Evolutionary conservation across 805 yeast genomes (phyloP).

Genomic region (Suhomyces sp.): DNA sequence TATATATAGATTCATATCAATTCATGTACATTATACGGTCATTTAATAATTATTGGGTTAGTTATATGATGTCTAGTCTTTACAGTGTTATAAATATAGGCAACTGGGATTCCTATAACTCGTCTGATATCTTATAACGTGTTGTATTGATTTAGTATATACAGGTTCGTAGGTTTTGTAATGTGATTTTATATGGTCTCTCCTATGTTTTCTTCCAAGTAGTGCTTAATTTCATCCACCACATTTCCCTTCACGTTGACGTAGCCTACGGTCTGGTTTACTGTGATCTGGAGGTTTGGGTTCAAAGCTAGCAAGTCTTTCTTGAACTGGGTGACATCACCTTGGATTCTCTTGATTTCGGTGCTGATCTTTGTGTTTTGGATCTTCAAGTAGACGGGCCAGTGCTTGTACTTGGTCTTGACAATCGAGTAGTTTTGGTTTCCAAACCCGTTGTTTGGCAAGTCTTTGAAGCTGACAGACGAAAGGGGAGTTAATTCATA

Average conservation of each 20-base stretch:
- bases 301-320: conserved; percentile 57
- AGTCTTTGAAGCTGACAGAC: conserved; percentile 19
- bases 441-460: conserved; percentile 36
- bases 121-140: background rate
- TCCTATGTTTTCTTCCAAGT: conserved; percentile 19
- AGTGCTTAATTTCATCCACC: conserved; percentile 26
- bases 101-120: too few relatives aligned
- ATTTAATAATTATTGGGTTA: too few relatives aligned
- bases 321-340: conserved; percentile 64
- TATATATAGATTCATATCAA: too few relatives aligned
- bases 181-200: background rate
- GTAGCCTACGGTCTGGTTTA: conserved; percentile 33
- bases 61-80: too few relatives aligned
- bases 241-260: conserved; percentile 42
- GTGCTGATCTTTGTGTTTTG: conserved; percentile 68
- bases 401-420: conserved; percentile 60
- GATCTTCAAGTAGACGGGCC: conserved; percentile 77
- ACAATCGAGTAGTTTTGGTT: conserved; percentile 37
- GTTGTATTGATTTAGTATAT: background rate
- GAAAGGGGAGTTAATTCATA: conserved; percentile 30
- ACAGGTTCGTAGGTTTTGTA: background rate
- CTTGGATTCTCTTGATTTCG: conserved; percentile 67
- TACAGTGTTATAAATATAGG: too few relatives aligned
- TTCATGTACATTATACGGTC: too few relatives aligned
- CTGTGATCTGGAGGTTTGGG: conserved; percentile 43